Percentiles rank a stretch among this genome's conserved stretches.
phyloP scores from a whole-genome alignment of 768 basidiomycete genomes.

The Mycena maculata region DNA sequence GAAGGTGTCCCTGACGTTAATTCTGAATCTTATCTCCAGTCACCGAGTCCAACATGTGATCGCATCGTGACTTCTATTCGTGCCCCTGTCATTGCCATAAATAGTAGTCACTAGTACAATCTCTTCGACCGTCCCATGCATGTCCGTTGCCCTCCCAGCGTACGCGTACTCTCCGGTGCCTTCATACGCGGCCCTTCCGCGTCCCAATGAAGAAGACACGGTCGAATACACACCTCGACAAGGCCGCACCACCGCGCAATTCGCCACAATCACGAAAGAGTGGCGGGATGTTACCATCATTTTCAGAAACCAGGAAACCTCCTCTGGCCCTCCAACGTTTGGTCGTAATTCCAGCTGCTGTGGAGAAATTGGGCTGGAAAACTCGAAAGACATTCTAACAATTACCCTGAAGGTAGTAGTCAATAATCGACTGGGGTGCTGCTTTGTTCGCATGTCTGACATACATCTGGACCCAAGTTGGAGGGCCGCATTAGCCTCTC shows the following conservation, averaged over 20 bases:
- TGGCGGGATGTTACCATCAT: slow-evolving; percentile 52
- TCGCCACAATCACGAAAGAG: slow-evolving; percentile 44
- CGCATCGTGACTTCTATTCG: not conserved
- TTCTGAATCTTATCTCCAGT: too few species aligned
- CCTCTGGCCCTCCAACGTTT: slow-evolving; percentile 46
- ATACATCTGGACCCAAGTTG: slow-evolving; percentile 44
- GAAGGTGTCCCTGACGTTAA: too few species aligned
- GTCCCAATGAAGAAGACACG: slow-evolving; percentile 46
- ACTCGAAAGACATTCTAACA: slow-evolving; percentile 43
- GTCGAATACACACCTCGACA: slow-evolving; percentile 52
- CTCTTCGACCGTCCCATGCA: slow-evolving; percentile 29
- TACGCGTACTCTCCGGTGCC: slow-evolving; percentile 38
- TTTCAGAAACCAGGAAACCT: slow-evolving; percentile 49
- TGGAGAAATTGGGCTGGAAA: slow-evolving; percentile 51
- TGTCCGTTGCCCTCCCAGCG: slow-evolving; percentile 30
- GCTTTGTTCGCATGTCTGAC: not conserved
- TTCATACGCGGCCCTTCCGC: slow-evolving; percentile 49
- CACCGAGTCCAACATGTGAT: slow-evolving; percentile 1
- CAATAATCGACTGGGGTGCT: slow-evolving; percentile 9
- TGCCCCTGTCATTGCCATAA: too few species aligned
- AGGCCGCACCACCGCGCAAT: slow-evolving; percentile 30
- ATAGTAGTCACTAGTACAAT: too few species aligned
- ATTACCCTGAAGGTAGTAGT: slow-evolving; percentile 54
- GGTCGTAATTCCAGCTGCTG: slow-evolving; percentile 47
- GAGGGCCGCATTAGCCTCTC: slow-evolving; percentile 50